Base-by-base conservation (phyloP, 2,329 filamentous ascomycete species). In the Stachybotrys elegans region DNA sequence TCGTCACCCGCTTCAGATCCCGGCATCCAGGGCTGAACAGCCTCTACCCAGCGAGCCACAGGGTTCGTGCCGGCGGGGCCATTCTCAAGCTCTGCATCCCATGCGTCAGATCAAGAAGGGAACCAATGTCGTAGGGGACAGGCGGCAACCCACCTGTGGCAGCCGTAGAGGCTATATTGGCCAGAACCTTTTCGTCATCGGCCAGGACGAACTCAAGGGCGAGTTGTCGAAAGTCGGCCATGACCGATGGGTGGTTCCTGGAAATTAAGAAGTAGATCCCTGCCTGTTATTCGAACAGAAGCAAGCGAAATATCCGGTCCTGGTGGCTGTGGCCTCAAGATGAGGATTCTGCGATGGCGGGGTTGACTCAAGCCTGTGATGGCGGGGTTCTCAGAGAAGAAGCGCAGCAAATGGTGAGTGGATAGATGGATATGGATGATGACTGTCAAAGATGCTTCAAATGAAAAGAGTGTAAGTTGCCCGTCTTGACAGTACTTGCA, bases 1-100 rank as follows among this genome's bases (percentile, higher is more conserved):
- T 64, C 60, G 23, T 67, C 65, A 14, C 65, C 22, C 11, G 16
- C 66, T 42, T 71, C 69, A 16, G 59, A 63, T 7, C 62, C 65
- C 14, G 70, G 70, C 65, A 79, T 75, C 76, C 76, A 79, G 43
- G 67, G 69, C 51, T 75, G 70, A 44, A 79, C 72, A 27, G 75
- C 73, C 37, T 75, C 70, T 22, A 77, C 75, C 75, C 75, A 79
- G 54, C 73, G 71, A 14, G 72, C 73, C 35, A 79, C 66, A 4
- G 71, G 66, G 39, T 71, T 66, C 39, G 71, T 67, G 50, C 60
- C 68, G 32, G 69, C 60, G 0, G 68, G 51, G 7, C 70, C 64
- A 43, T 57, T 60, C 55, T 75, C 63, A 19, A 78, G 73, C 48
- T 69, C 73, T 75, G n/a, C 21, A 20, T 6, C 9, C 43, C 1